Conservation (phyloP, 2,329 filamentous ascomycete species). For the Colletotrichum navitas region DNA sequence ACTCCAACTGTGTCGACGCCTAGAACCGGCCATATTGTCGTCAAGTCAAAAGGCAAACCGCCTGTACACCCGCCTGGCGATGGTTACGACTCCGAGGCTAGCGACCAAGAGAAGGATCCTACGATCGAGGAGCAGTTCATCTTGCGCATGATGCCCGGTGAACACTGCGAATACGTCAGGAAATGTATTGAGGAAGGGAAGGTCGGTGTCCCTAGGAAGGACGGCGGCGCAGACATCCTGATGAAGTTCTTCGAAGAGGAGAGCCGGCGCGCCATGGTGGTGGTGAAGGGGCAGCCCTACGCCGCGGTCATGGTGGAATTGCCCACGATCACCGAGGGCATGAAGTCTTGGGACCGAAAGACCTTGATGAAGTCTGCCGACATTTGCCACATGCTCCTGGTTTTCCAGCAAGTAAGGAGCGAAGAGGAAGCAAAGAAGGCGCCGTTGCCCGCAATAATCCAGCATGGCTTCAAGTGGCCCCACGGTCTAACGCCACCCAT, state of each 20-base stretch:
- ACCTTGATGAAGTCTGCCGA: conserved; percentile 91
- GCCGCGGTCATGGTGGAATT: conserved; percentile 86
- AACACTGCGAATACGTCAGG: conserved; percentile 86
- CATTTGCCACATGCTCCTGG: conserved; percentile 89
- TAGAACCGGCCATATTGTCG: conserved; percentile 53
- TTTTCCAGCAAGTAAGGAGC: conserved; percentile 75
- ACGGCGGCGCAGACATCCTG: conserved; percentile 81
- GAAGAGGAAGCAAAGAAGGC: conserved; percentile 75
- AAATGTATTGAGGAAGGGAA: conserved; percentile 81
- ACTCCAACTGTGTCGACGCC: conserved; percentile 49
- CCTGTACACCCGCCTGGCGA: conserved; percentile 82
- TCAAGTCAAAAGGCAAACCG: conserved; percentile 76
- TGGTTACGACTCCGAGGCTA: conserved; percentile 96
- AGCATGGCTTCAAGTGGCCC: conserved; percentile 79
- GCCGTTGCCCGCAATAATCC: conserved; percentile 79
- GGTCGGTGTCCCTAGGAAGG: conserved; percentile 74
- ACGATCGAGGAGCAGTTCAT: conserved; percentile 91
- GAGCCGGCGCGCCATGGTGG: conserved; percentile 79
- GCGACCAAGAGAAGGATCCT: conserved; percentile 89
- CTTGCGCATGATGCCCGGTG: conserved; percentile 87
- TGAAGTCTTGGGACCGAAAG: conserved; percentile 94
- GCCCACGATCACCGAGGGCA: conserved; percentile 87
- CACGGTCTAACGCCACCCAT: conserved; percentile 91
- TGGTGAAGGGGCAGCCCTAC: conserved; percentile 77
- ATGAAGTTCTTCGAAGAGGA: conserved; percentile 85